Conservation (phyloP, 139 green algal genomes). For the Micractinium sp. region DNA sequence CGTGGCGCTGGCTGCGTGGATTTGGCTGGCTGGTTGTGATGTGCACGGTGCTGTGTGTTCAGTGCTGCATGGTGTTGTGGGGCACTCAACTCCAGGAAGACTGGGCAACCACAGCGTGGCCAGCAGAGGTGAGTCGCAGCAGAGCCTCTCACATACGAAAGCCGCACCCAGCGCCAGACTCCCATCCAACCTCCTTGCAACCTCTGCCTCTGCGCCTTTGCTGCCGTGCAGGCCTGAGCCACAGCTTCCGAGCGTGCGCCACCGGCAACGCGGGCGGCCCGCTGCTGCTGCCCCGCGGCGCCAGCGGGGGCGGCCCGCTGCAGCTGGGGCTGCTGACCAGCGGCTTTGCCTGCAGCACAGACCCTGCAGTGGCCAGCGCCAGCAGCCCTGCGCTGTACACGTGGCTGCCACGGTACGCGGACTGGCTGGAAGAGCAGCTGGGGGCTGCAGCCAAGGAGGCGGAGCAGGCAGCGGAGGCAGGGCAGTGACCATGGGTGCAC, state of each 20-base stretch:
- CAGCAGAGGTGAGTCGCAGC: background rate
- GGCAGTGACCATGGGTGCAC: too few relatives aligned
- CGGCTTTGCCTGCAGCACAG: slow-evolving; percentile 21
- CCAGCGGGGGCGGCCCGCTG: background rate
- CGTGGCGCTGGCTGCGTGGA: background rate
- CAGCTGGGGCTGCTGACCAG: slow-evolving; percentile 6
- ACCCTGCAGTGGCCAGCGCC: background rate
- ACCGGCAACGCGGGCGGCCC: slow-evolving; percentile 2
- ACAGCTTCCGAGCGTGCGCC: slow-evolving; percentile 11
- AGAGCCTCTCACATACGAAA: background rate
- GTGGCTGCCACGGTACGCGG: slow-evolving; percentile 13
- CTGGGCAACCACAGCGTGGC: background rate
- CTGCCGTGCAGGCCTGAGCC: slow-evolving; percentile 10
- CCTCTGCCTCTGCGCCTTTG: background rate
- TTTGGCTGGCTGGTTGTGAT: background rate
- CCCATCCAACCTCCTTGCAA: background rate
- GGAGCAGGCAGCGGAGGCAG: background rate
- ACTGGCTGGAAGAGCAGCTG: slow-evolving; percentile 10
- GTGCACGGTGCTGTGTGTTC: background rate
- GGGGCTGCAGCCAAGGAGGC: background rate
- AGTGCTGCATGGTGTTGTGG: background rate
- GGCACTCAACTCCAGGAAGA: background rate
- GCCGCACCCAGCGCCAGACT: too few relatives aligned
- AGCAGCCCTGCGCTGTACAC: slow-evolving; percentile 10
- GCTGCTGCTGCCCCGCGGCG: slow-evolving; percentile 1